Base-by-base conservation (phyloP, 2,329 filamentous ascomycete species). In the Neonectria magnoliae region DNA sequence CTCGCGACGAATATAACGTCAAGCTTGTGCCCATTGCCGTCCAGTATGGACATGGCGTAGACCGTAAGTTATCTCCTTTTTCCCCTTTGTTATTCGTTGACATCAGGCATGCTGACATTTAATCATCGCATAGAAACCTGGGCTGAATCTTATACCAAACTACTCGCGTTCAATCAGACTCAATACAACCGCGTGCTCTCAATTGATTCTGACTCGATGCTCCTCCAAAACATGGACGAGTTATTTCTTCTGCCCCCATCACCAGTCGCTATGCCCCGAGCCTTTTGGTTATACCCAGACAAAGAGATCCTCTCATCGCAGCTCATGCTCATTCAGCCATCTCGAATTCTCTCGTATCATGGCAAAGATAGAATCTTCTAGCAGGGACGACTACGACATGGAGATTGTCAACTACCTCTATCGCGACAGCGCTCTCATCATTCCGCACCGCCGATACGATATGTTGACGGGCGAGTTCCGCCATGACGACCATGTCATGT, bases 181-280 rank as follows among this genome's bases (percentile, higher is more conserved):
- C 82, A 89, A 60, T 92, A 91, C 42, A 60, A 64, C 0, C 74
- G 77, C 0, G 81, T 84, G 1, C 68, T 81, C 8, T 87, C 89
- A 51, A 75, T 84, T 1, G 82, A 93, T 75, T 90, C 89, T 9
- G 90, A 93, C 72, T 82, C 87, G 22, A 86, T 86, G 1, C 78
- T 93, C 3, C 82, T 91, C 4, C 81, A 89, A 64, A 78, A 82
- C 22, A 85, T 93, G 82, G 91, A 93, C 69, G 90, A 93, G 59
- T 82, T 93, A 0, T 93, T 93, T 78, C 84, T 90, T 29, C 81
- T 91, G 1, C 91, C 91, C 0, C 75, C 80, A 1, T 83, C 85
- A 1, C 81, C 85, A 1, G 84, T 91, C 4, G 90, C 90, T 3
- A 90, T 93, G 85, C 89, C 91, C 1, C 86, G 88, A 33, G 91